A percentile compares a stretch with the other conserved stretches of the same genome.
Evolutionary conservation across 2,329 filamentous ascomycete species (phyloP).

Genomic region (Chaetomiaceae sp.): DNA sequence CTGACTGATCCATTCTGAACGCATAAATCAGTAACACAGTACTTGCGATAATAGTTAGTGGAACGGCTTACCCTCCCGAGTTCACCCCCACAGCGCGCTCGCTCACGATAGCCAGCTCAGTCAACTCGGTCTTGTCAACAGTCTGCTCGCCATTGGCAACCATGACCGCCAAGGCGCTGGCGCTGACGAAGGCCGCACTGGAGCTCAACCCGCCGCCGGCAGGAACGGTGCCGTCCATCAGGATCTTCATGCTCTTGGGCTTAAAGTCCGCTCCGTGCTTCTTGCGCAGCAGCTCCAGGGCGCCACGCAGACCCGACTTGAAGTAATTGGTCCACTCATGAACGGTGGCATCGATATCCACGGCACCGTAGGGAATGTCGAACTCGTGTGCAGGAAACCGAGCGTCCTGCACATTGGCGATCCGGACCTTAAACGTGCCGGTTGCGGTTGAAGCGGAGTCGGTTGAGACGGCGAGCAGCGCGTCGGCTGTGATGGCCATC

Average conservation of each 20-base stretch:
- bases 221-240: conserved; percentile 88
- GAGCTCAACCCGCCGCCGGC: conserved; percentile 88
- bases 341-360: conserved; percentile 77
- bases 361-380: conserved; percentile 55
- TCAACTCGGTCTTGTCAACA: conserved; percentile 85
- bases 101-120: conserved; percentile 89
- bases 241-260: conserved; percentile 73
- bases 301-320: conserved; percentile 81
- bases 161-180: conserved; percentile 82
- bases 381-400: conserved; percentile 76
- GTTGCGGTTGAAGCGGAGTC: conserved; percentile 41
- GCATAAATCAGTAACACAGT: neutral
- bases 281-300: conserved; percentile 68
- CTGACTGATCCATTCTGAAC: conserved; percentile 87
- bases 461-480: conserved; percentile 71
- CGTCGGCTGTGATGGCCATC: conserved; percentile 90
- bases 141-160: conserved; percentile 70
- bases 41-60: neutral
- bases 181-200: conserved; percentile 87
- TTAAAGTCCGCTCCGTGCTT: conserved; percentile 55
- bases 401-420: conserved; percentile 69
- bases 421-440: conserved; percentile 60
- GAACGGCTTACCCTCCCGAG: conserved; percentile 69
- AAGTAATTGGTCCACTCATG: conserved; percentile 99
- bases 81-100: conserved; percentile 94